Conservation (phyloP, 2,329 filamentous ascomycete species). For the Penicillium paneum region DNA sequence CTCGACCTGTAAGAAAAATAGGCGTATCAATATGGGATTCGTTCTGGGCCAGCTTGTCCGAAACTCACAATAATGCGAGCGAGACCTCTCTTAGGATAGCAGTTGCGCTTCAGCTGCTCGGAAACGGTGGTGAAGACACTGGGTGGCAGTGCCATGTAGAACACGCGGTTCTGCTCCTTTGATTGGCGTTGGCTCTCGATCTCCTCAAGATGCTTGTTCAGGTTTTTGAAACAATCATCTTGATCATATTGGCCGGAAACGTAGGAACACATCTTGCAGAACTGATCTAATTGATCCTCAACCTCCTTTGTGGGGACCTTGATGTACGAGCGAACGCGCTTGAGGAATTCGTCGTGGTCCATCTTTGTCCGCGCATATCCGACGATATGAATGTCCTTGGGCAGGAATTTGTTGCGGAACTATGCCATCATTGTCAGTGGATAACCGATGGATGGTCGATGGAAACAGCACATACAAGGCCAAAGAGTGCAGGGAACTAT, state of each 20-base stretch:
- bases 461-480: constrained; percentile 67
- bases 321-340: constrained; percentile 94
- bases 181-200: constrained; percentile 70
- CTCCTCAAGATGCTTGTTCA: constrained; percentile 81
- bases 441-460: not conserved
- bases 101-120: constrained; percentile 94
- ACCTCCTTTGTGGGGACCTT: constrained; percentile 98
- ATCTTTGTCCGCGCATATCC: constrained; percentile 99
- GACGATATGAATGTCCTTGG: constrained; percentile 90
- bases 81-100: constrained; percentile 88
- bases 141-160: constrained; percentile 98
- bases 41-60: not conserved
- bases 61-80: constrained; percentile 82
- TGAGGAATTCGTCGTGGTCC: constrained; percentile 94
- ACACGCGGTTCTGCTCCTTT: constrained; percentile 83
- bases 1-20: constrained; percentile 66
- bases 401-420: constrained; percentile 99
- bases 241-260: constrained; percentile 97
- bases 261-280: constrained; percentile 84
- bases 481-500: constrained; percentile 94
- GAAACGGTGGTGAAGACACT: constrained; percentile 98
- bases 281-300: constrained; percentile 90
- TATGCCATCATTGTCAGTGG: constrained; percentile 40
- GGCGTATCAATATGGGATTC: constrained; percentile 19
- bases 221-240: constrained; percentile 84